Conservation (phyloP, 257 asterid genomes). For the Forsythia suspensa region DNA sequence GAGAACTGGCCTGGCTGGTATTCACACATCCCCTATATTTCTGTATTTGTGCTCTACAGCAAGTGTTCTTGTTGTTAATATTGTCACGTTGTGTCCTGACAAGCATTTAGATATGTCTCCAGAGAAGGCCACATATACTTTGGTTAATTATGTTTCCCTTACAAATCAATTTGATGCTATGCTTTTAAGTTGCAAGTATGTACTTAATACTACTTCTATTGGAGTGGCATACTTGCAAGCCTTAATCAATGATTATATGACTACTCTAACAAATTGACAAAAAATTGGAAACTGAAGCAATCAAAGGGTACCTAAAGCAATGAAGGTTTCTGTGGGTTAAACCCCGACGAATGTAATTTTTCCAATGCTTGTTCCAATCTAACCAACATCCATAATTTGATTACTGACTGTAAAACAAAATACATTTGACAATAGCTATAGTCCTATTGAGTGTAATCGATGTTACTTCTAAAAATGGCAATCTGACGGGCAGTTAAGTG, state of each 20-base stretch:
- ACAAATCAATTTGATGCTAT: not conserved
- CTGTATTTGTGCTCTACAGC: conserved; percentile 3
- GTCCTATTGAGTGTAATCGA: not conserved
- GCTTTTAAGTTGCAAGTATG: not conserved
- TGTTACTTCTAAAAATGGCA: not conserved
- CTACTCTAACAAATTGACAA: not conserved
- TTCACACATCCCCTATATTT: conserved; percentile 9
- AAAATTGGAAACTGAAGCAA: not conserved
- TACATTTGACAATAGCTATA: not conserved
- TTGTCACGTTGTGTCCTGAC: not conserved
- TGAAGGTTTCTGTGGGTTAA: not conserved
- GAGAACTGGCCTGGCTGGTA: conserved; percentile 99
- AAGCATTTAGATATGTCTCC: not conserved
- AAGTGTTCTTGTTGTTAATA: not conserved
- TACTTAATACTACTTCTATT: not conserved
- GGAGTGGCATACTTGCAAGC: not conserved
- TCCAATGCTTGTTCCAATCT: not conserved
- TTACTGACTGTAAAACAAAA: not conserved
- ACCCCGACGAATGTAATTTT: not conserved
- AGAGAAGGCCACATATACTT: not conserved
- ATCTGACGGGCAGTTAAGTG: not conserved
- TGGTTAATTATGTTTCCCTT: not conserved
- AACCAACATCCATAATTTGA: not conserved
- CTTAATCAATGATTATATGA: not conserved
- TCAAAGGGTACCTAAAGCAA: not conserved